A percentile compares a stretch with the other conserved stretches of the same genome.
These are phyloP conservation scores for Eutypa lata DNA, from an alignment of 2,329 filamentous ascomycete species.

Conservation along the genomic window DNA sequence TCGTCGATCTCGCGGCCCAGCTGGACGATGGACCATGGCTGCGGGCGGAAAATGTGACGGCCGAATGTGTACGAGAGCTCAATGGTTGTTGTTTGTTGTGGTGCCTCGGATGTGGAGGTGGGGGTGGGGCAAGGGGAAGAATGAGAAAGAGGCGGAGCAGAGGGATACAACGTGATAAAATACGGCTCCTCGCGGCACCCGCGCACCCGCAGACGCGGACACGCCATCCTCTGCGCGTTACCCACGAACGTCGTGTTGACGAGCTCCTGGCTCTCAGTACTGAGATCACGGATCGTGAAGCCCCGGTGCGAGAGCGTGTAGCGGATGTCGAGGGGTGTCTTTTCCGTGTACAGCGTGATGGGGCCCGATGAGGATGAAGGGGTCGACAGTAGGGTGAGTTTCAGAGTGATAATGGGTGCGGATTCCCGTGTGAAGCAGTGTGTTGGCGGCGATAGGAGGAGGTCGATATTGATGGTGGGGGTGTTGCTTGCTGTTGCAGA, in stretches of 20 bases:
- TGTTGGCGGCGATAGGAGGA: not conserved
- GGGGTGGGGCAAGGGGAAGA: no score
- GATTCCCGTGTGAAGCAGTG: conserved; percentile 2
- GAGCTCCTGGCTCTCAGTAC: not conserved
- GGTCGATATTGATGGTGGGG: conserved; percentile 1
- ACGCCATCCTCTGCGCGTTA: not conserved
- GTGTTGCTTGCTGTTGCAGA: not conserved
- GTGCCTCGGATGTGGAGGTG: not conserved
- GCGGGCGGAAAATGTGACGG: not conserved
- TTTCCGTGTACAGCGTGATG: conserved; percentile 1
- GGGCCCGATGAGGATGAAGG: not conserved
- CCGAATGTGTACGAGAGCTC: not conserved
- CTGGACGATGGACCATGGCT: conserved; percentile 1
- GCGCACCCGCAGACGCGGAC: not conserved
- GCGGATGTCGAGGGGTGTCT: not conserved
- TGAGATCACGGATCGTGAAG: conserved; percentile 1
- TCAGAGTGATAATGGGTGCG: not conserved
- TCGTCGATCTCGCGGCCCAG: conserved; percentile 1
- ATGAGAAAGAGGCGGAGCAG: no score
- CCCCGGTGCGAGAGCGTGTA: not conserved
- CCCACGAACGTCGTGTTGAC: not conserved
- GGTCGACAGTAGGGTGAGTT: conserved; percentile 1
- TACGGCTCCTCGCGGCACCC: conserved; percentile 1
- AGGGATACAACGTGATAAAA: not conserved
- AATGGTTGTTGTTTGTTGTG: no score